Conservation (phyloP, 2,329 filamentous ascomycete species). For the Magnaporthales sp. region DNA sequence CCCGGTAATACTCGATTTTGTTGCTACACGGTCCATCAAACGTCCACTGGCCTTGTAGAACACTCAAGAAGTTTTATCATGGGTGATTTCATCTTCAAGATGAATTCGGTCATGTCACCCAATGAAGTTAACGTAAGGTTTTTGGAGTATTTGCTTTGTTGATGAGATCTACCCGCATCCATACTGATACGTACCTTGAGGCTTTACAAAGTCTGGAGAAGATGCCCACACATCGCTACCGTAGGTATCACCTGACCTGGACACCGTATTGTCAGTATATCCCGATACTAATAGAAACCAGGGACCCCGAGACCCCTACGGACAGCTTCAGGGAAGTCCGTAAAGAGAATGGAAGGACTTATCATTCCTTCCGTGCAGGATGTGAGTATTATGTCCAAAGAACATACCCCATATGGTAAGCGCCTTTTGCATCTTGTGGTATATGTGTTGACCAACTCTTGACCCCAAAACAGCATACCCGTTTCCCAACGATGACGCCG, state of each 20-base stretch:
- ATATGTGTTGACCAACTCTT: background rate
- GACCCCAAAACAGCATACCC: slow-evolving; percentile 19
- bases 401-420: background rate
- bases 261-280: background rate
- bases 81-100: background rate
- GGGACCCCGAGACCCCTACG: slow-evolving; percentile 12
- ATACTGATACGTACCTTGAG: background rate
- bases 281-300: slow-evolving; percentile 8
- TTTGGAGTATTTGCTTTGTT: background rate
- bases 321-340: slow-evolving; percentile 21
- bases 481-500: slow-evolving; percentile 23
- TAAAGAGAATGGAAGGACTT: slow-evolving; percentile 22
- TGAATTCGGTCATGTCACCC: background rate
- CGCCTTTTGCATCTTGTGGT: background rate
- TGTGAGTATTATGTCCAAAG: slow-evolving; percentile 15
- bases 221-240: background rate
- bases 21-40: background rate
- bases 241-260: background rate
- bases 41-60: background rate
- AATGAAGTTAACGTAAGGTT: background rate
- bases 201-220: background rate
- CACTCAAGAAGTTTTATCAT: background rate
- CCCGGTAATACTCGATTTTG: background rate
- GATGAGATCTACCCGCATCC: background rate
- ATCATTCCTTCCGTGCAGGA: slow-evolving; percentile 21